Base-by-base conservation (phyloP, 805 yeast species). In the Pichia paraexigua region DNA sequence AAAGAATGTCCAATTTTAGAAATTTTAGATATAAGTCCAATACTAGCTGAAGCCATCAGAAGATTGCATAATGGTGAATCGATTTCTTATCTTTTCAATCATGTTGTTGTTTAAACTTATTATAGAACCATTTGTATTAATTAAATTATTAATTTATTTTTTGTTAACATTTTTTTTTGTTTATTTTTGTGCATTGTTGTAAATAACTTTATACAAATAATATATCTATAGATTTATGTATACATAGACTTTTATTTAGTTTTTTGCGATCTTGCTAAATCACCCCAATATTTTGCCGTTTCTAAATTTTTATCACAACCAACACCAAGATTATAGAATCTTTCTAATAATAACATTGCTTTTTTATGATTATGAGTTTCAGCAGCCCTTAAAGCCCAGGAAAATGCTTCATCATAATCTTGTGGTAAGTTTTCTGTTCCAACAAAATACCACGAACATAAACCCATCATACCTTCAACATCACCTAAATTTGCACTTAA, bases 41-140 rank as follows among this genome's bases (percentile, higher is more conserved):
- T 87, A 10, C 70, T 92, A 53, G 98, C 97, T 10, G 99, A 94
- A 69, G 92, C 96, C 32, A 85, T 92, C 53, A 80, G 98, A 67
- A 80, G 99, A 63, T 74, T 92, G 59, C 99, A 92, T 68, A 92
- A 94, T 63, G 99, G 99, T 62, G 99, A 92, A 72, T 85, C 95
- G 64, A 86, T 91, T 35, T 87, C 95, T 2, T 91, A 89, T 66
- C 73, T 91, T 60, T 88, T 91, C 69, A 81, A 81, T 48, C 82
- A 91, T 58, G 85, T 53, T 20, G 58, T 53, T 49, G 48, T 45
- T 25, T 49, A 25, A 24, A n/a, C 12, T 17, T n/a, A 3, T 20
- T 43, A 2, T n/a, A n/a, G 1, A 27, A 7, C 4, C 25, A 5
- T 24, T 24, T 24, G 25, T 25, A 5, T 24, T 43, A 27, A 27